phyloP scores from a whole-genome alignment of 495 filamentous ascomycete species.

The Talaromyces borbonicus region DNA sequence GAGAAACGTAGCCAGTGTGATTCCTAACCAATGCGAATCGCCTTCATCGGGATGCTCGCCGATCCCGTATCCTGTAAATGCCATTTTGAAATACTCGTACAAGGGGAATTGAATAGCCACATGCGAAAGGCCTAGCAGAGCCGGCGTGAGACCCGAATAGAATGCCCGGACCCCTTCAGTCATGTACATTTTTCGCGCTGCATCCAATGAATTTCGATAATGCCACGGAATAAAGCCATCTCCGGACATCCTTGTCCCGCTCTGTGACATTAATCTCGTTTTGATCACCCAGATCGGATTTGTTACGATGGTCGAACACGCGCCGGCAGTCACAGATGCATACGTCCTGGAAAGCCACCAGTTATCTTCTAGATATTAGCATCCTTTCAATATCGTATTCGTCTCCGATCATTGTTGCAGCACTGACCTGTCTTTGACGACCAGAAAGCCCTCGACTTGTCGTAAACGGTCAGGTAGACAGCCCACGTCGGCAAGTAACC shows the following conservation, averaged over 20 bases:
- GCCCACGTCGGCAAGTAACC: slow-evolving; percentile 98
- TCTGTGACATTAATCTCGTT: slow-evolving; percentile 92
- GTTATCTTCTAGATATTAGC: slow-evolving; percentile 29
- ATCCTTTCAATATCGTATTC: neutral
- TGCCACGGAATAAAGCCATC: slow-evolving; percentile 70
- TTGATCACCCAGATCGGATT: slow-evolving; percentile 99
- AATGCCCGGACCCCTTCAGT: slow-evolving; percentile 82
- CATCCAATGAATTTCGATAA: slow-evolving; percentile 78
- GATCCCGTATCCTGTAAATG: slow-evolving; percentile 80
- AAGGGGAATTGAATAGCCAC: slow-evolving; percentile 97
- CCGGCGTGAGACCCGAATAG: slow-evolving; percentile 90
- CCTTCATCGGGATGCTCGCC: slow-evolving; percentile 55
- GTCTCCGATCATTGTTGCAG: neutral
- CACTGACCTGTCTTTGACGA: slow-evolving; percentile 49
- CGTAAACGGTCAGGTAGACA: slow-evolving; percentile 94
- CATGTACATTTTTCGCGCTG: slow-evolving; percentile 88
- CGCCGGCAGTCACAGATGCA: slow-evolving; percentile 83
- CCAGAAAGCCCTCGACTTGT: slow-evolving; percentile 68
- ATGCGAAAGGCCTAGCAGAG: slow-evolving; percentile 83
- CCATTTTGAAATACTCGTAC: slow-evolving; percentile 87
- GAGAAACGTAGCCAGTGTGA: slow-evolving; percentile 80
- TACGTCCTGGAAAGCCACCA: slow-evolving; percentile 53
- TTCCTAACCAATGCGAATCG: slow-evolving; percentile 57
- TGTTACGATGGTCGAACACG: slow-evolving; percentile 87
- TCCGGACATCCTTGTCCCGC: slow-evolving; percentile 36